Conservation (phyloP, 495 filamentous ascomycete genomes). For the Penicillium odoratum region DNA sequence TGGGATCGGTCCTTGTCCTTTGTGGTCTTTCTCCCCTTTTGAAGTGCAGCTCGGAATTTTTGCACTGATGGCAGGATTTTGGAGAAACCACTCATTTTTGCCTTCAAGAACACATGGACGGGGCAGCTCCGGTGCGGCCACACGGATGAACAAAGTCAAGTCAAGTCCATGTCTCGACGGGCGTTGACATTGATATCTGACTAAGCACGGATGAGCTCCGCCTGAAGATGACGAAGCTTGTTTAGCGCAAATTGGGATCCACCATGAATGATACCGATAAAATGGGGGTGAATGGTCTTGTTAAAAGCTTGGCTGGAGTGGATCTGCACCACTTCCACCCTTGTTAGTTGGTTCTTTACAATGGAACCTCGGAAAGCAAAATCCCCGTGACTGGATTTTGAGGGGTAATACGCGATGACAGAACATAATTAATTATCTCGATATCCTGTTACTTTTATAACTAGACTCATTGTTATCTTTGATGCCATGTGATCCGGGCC, state of each 20-base stretch:
- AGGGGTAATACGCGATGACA: no score
- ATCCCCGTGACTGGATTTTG: no score
- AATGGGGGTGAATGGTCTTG: not conserved
- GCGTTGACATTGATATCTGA: slow-evolving; percentile 12
- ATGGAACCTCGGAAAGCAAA: no score
- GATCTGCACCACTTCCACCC: no score
- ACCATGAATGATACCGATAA: no score
- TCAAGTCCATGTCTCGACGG: not conserved
- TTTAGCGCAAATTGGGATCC: not conserved
- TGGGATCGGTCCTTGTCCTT: slow-evolving; percentile 29
- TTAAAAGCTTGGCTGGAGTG: not conserved
- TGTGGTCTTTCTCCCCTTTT: slow-evolving; percentile 30
- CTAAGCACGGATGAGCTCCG: slow-evolving; percentile 22
- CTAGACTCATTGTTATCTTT: no score
- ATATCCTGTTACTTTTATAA: no score
- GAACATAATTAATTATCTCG: no score
- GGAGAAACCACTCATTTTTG: slow-evolving; percentile 41
- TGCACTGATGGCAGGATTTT: slow-evolving; percentile 36
- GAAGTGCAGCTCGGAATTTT: slow-evolving; percentile 37
- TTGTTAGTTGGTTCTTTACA: no score
- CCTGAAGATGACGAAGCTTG: not conserved
- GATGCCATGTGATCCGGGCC: no score
- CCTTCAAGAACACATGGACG: slow-evolving; percentile 28
- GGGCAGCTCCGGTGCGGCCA: slow-evolving; percentile 28
- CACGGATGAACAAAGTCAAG: not conserved